phyloP scores from a whole-genome alignment of 495 filamentous ascomycete genomes.

The Amphirosellinia nigrospora region DNA sequence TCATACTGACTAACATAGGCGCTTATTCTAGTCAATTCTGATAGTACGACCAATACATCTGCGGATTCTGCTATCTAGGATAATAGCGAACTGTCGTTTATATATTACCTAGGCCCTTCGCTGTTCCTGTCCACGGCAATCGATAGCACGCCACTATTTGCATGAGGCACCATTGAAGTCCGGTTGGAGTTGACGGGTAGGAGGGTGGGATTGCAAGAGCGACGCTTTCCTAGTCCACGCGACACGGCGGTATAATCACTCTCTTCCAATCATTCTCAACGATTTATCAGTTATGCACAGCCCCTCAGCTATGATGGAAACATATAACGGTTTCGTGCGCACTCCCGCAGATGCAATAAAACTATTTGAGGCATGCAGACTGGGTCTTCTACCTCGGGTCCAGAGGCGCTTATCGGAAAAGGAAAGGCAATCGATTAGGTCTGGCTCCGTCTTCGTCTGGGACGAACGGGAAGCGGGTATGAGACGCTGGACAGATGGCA shows the following conservation, averaged over 20 bases:
- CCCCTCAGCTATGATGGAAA: slow-evolving; percentile 73
- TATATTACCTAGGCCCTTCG: not conserved
- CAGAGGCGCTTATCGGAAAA: slow-evolving; percentile 95
- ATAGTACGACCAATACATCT: not conserved
- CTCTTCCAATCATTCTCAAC: not conserved
- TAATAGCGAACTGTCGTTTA: not conserved
- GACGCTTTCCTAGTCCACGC: slow-evolving; percentile 22
- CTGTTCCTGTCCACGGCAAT: not conserved
- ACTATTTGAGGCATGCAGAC: slow-evolving; percentile 92
- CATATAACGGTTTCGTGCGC: slow-evolving; percentile 90
- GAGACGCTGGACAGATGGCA: slow-evolving; percentile 97
- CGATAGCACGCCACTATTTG: slow-evolving; percentile 29
- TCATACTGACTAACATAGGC: not conserved
- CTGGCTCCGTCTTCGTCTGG: slow-evolving; percentile 98
- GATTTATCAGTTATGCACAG: not conserved
- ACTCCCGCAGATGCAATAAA: slow-evolving; percentile 95
- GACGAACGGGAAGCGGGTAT: slow-evolving; percentile 98
- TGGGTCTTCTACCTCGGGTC: slow-evolving; percentile 88
- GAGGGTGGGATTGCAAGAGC: slow-evolving; percentile 33
- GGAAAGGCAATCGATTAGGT: slow-evolving; percentile 90
- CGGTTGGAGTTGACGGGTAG: slow-evolving; percentile 34
- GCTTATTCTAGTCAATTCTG: not conserved
- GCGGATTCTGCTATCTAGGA: not conserved
- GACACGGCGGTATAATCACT: not conserved
- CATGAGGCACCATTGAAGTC: slow-evolving; percentile 35